Evolutionary conservation across 1,284 basidiomycete species (phyloP).

Genomic region (Moesziomyces sp.): DNA sequence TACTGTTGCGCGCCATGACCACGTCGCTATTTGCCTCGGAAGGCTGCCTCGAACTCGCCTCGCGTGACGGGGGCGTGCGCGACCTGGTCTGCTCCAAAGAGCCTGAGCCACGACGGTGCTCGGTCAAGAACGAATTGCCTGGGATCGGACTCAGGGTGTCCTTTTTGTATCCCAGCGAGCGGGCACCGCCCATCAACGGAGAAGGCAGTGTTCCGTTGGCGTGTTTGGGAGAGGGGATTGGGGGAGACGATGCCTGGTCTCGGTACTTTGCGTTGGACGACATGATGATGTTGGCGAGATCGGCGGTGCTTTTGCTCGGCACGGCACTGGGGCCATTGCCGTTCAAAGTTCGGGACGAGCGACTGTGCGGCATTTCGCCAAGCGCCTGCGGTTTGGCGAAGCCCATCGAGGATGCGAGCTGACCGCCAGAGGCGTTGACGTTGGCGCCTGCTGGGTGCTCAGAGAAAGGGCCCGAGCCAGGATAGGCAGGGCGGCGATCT

Average conservation of each 20-base stretch:
- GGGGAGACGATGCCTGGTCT: slow-evolving; percentile 33
- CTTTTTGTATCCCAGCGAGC: slow-evolving; percentile 29
- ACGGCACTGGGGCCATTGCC: slow-evolving; percentile 1
- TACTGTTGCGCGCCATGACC: slow-evolving; percentile 17
- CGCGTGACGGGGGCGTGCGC: slow-evolving; percentile 24
- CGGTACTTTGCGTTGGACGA: slow-evolving; percentile 28
- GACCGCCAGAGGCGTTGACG: slow-evolving; percentile 1
- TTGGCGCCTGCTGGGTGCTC: slow-evolving; percentile 13
- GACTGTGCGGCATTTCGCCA: slow-evolving; percentile 15
- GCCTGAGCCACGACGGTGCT: slow-evolving; percentile 9
- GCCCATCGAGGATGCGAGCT: slow-evolving; percentile 5
- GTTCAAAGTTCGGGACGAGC: slow-evolving; percentile 20
- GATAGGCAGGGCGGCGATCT: slow-evolving; percentile 7
- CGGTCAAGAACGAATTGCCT: slow-evolving; percentile 12
- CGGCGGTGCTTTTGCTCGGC: slow-evolving; percentile 13
- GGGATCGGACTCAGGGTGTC: slow-evolving; percentile 23
- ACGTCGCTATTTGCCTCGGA: slow-evolving; percentile 10
- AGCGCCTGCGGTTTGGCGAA: slow-evolving; percentile 4
- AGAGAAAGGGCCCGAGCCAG: slow-evolving; percentile 12
- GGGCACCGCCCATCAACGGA: slow-evolving; percentile 27
- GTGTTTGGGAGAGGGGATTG: slow-evolving; percentile 19
- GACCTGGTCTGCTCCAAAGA: slow-evolving; percentile 20
- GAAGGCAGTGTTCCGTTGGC: slow-evolving; percentile 19
- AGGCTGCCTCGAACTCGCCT: slow-evolving; percentile 9
- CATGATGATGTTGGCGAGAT: slow-evolving; percentile 30